These are phyloP conservation scores for Arabidopsis suecica DNA, from an alignment of 345 rosid genomes.

Conservation along the genomic window DNA sequence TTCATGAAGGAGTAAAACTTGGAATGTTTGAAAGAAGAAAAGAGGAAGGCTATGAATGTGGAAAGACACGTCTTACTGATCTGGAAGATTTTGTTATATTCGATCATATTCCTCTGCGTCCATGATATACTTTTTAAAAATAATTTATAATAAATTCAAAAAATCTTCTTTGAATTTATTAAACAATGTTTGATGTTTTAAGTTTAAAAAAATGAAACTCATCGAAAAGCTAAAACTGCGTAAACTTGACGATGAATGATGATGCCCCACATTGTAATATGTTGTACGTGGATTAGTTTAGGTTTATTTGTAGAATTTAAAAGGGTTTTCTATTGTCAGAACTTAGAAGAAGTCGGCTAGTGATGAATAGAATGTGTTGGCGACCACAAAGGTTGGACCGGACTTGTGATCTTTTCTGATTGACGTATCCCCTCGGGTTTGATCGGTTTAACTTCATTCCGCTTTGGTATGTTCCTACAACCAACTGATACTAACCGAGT, in stretches of 20 bases:
- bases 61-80: background rate
- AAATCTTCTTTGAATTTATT: no score
- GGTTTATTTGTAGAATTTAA: background rate
- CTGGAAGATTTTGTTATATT: background rate
- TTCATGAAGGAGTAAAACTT: conserved; percentile 10
- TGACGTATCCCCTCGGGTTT: background rate
- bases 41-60: background rate
- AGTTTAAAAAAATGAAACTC: background rate
- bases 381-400: background rate
- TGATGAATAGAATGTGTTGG: conserved; percentile 2
- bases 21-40: conserved; percentile 4
- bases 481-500: background rate
- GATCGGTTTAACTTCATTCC: background rate
- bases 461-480: background rate
- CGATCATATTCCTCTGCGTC: conserved; percentile 7
- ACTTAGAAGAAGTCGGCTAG: background rate
- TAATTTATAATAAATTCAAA: no score
- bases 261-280: background rate
- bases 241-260: background rate
- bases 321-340: background rate
- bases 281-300: background rate
- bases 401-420: background rate
- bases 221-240: background rate
- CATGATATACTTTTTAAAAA: background rate
- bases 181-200: background rate